Evolutionary conservation across 805 yeast genomes (phyloP).

Genomic region (Candida pseudofarinosa): DNA sequence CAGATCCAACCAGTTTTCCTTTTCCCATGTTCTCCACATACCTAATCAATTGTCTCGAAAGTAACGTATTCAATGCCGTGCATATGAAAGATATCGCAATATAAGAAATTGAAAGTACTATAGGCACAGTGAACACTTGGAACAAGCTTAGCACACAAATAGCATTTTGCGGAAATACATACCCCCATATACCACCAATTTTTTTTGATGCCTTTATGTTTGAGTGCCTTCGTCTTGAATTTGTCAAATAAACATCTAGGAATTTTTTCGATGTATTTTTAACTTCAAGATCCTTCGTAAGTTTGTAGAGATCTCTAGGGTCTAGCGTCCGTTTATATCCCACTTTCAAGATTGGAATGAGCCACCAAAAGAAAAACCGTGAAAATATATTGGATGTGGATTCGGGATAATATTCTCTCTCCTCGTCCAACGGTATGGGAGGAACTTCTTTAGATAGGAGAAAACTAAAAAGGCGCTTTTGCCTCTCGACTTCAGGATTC

Average conservation of each 20-base stretch:
- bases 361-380: conserved; percentile 17
- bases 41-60: conserved; percentile 55
- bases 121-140: conserved; percentile 41
- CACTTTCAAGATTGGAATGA: conserved; percentile 13
- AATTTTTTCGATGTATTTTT: conserved; percentile 10
- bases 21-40: conserved; percentile 43
- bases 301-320: conserved; percentile 12
- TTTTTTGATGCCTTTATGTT: conserved; percentile 10
- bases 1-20: conserved; percentile 39
- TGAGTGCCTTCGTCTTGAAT: conserved; percentile 3
- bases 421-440: conserved; percentile 46
- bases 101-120: conserved; percentile 28
- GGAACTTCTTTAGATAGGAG: conserved; percentile 44
- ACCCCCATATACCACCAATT: conserved; percentile 7
- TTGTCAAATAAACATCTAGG: not conserved
- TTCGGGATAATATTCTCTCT: conserved; percentile 42
- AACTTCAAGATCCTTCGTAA: conserved; percentile 10
- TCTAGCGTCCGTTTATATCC: conserved; percentile 18
- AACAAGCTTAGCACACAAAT: conserved; percentile 39
- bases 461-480: conserved; percentile 46
- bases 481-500: conserved; percentile 18
- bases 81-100: conserved; percentile 39
- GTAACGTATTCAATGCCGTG: conserved; percentile 53
- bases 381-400: conserved; percentile 9
- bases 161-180: conserved; percentile 15